These are phyloP conservation scores for Athelia psychrophila DNA, from an alignment of 1,284 basidiomycete genomes.

Conservation along the genomic window DNA sequence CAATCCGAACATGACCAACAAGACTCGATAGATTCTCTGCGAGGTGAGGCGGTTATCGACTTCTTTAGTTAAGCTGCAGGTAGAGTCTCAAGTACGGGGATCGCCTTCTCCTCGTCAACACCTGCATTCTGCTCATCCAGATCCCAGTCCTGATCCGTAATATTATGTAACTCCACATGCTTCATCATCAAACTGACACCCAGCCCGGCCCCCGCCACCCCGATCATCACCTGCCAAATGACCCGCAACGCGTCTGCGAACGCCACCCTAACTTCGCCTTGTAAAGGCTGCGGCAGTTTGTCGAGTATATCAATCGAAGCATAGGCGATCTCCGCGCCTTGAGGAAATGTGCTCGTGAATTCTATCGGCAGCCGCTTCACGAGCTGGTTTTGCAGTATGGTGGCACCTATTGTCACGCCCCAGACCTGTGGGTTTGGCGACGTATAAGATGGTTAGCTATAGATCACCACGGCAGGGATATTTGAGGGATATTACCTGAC, in stretches of 20 bases:
- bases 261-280: constrained; percentile 20
- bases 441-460: background rate
- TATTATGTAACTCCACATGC: constrained; percentile 9
- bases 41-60: too few species aligned
- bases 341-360: constrained; percentile 20
- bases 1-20: too few species aligned
- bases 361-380: constrained; percentile 18
- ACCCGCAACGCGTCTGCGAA: constrained; percentile 25
- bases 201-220: constrained; percentile 21
- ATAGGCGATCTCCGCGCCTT: constrained; percentile 28
- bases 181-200: constrained; percentile 22
- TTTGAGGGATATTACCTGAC: constrained; percentile 9
- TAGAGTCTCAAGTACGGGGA: too few species aligned
- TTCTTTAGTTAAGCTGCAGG: background rate
- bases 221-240: constrained; percentile 27
- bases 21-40: too few species aligned
- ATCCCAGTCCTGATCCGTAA: constrained; percentile 6
- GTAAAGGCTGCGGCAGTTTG: constrained; percentile 23
- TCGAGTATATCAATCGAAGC: constrained; percentile 27
- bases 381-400: constrained; percentile 29
- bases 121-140: background rate
- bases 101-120: too few species aligned
- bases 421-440: constrained; percentile 19
- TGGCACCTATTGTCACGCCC: constrained; percentile 25
- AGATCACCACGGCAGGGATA: too few species aligned